phyloP scores from a whole-genome alignment of 192 early-diverging fungal species.

The Linnemannia exigua region DNA sequence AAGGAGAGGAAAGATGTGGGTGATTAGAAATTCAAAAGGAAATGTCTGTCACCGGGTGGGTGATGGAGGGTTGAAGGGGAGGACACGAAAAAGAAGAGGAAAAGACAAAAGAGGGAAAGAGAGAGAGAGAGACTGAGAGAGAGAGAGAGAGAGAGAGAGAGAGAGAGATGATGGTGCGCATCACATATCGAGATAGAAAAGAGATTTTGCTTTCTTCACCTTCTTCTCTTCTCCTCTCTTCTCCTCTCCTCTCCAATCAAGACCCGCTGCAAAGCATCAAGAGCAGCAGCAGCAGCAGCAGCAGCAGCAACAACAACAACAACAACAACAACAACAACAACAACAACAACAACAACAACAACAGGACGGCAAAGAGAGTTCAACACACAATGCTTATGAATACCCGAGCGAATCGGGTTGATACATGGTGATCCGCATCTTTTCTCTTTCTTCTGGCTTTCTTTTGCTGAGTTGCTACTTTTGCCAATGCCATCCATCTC shows the following conservation, averaged over 20 bases:
- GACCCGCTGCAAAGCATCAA: background rate
- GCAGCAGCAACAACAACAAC: too few species aligned
- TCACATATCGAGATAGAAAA: background rate
- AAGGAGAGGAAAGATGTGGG: too few species aligned
- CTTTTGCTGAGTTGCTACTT: too few species aligned
- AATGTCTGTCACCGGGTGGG: too few species aligned
- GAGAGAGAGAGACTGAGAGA: background rate
- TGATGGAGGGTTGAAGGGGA: background rate
- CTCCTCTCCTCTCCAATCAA: too few species aligned
- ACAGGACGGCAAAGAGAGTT: too few species aligned
- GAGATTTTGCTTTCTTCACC: background rate
- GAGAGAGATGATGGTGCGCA: background rate
- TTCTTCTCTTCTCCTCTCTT: background rate
- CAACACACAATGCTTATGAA: background rate
- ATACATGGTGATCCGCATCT: background rate
- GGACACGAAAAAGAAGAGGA: background rate
- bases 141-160: background rate
- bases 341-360: background rate
- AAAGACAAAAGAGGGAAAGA: background rate
- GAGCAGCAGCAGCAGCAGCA: background rate
- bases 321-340: background rate
- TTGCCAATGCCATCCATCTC: too few species aligned
- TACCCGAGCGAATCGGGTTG: conserved; percentile 4
- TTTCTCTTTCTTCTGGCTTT: background rate
- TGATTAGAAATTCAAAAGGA: too few species aligned